These are phyloP conservation scores for Mycena leptocephala DNA, from an alignment of 768 basidiomycete species.

Conservation along the genomic window DNA sequence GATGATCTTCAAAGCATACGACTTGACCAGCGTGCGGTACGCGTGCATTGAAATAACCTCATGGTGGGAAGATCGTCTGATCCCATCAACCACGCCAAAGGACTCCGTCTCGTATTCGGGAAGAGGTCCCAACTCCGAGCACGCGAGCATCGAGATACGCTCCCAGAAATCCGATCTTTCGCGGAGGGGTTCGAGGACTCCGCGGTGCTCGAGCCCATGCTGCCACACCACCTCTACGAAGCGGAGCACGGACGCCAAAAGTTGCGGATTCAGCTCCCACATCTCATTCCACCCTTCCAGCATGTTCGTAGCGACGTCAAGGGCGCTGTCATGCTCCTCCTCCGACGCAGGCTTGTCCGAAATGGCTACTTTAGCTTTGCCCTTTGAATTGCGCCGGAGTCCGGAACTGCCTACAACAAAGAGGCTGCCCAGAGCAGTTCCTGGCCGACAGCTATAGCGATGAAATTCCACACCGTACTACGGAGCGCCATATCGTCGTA, in stretches of 20 bases:
- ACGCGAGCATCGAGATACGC: slow-evolving; percentile 74
- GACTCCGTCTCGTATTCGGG: slow-evolving; percentile 76
- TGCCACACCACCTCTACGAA: slow-evolving; percentile 89
- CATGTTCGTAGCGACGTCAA: slow-evolving; percentile 78
- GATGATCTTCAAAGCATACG: slow-evolving; percentile 82
- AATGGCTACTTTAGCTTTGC: slow-evolving; percentile 54
- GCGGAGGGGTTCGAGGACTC: slow-evolving; percentile 70
- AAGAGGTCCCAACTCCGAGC: slow-evolving; percentile 80
- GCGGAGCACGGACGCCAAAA: slow-evolving; percentile 81
- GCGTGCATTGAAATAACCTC: slow-evolving; percentile 75
- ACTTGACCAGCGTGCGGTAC: slow-evolving; percentile 81
- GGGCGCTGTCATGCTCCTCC: slow-evolving; percentile 68
- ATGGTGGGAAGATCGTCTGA: slow-evolving; percentile 69
- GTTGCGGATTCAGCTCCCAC: slow-evolving; percentile 84
- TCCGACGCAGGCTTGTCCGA: slow-evolving; percentile 54
- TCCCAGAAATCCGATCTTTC: slow-evolving; percentile 79
- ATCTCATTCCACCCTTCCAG: slow-evolving; percentile 80
- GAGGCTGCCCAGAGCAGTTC: slow-evolving; percentile 87
- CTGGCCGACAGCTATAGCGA: slow-evolving; percentile 87
- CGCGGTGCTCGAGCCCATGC: slow-evolving; percentile 82
- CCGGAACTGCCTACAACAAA: slow-evolving; percentile 82
- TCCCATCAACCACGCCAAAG: slow-evolving; percentile 65
- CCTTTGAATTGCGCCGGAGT: slow-evolving; percentile 61
- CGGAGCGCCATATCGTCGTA: slow-evolving; percentile 84
- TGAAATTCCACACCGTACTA: slow-evolving; percentile 88